phyloP scores from a whole-genome alignment of 176 grass and related monocot species.

The Eremochloa ophiuroides region DNA sequence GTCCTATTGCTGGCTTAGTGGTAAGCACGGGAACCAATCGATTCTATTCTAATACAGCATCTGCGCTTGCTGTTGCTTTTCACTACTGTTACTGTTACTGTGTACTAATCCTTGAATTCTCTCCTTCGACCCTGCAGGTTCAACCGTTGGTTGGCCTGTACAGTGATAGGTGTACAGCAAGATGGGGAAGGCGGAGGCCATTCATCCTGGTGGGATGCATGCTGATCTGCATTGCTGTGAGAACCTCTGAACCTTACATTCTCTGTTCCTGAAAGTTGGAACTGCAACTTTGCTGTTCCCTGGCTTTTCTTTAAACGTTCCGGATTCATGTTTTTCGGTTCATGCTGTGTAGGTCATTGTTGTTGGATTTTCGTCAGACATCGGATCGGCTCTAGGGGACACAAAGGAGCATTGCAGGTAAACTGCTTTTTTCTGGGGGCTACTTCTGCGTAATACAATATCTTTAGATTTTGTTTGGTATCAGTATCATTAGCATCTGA shows the following conservation, averaged over 20 bases:
- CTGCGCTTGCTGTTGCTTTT: too few species aligned
- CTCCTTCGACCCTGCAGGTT: slow-evolving; percentile 62
- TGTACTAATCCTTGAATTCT: too few species aligned
- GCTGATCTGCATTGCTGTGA: slow-evolving; percentile 64
- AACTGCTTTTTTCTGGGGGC: too few species aligned
- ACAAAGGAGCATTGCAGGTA: slow-evolving; percentile 79
- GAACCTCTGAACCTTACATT: too few species aligned
- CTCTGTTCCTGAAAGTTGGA: too few species aligned
- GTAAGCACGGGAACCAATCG: slow-evolving; percentile 38
- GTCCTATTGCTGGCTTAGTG: slow-evolving; percentile 81
- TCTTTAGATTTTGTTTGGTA: too few species aligned
- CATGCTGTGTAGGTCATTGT: slow-evolving; percentile 46
- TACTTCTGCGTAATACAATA: too few species aligned
- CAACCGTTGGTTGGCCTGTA: slow-evolving; percentile 77
- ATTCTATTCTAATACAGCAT: background rate
- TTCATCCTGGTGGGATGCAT: slow-evolving; percentile 73
- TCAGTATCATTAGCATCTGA: too few species aligned
- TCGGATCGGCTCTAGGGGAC: slow-evolving; percentile 69
- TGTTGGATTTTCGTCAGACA: slow-evolving; percentile 86
- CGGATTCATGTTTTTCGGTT: background rate
- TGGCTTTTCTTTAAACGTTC: too few species aligned
- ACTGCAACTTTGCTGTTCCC: too few species aligned
- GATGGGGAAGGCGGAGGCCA: slow-evolving; percentile 68
- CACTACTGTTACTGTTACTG: too few species aligned
- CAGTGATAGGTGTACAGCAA: slow-evolving; percentile 62